Percentiles rank a stretch among this genome's conserved stretches.
These are phyloP conservation scores for Camelina sativa DNA, from an alignment of 345 rosid species.

Conservation along the genomic window DNA sequence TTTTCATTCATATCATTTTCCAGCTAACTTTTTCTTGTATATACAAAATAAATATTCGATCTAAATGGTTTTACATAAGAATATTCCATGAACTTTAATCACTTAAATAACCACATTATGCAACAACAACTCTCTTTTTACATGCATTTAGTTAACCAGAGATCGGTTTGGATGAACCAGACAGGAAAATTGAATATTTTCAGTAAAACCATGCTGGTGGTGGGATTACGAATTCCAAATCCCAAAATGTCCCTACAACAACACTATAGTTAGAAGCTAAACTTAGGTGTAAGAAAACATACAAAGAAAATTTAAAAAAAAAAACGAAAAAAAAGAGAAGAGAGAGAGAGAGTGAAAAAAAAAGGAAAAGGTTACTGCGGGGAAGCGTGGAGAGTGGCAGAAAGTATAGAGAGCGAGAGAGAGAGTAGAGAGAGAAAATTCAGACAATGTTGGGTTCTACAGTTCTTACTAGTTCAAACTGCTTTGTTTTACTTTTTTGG, in stretches of 20 bases:
- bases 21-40: conserved; percentile 17
- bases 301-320: background rate
- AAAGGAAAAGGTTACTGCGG: conserved; percentile 66
- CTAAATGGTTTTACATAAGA: background rate
- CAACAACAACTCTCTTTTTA: background rate
- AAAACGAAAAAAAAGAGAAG: background rate
- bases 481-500: conserved; percentile 33
- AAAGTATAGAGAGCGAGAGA: conserved; percentile 34
- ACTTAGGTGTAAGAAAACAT: conserved; percentile 36
- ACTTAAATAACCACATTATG: background rate
- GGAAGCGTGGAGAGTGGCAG: conserved; percentile 69
- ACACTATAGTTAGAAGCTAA: conserved; percentile 29
- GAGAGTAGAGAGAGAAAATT: conserved; percentile 10
- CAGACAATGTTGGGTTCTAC: conserved; percentile 46
- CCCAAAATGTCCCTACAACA: conserved; percentile 42
- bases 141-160: conserved; percentile 24
- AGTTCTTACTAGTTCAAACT: conserved; percentile 40
- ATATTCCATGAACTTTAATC: conserved; percentile 12
- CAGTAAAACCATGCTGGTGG: background rate
- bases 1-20: conserved; percentile 39
- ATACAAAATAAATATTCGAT: background rate
- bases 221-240: conserved; percentile 31
- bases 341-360: conserved; percentile 35
- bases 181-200: background rate
- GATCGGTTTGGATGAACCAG: conserved; percentile 28